Evolutionary conservation across 2,329 filamentous ascomycete species (phyloP), one percentile per base, ranked within the genome.

Genomic region (Sporothrix luriei): DNA sequence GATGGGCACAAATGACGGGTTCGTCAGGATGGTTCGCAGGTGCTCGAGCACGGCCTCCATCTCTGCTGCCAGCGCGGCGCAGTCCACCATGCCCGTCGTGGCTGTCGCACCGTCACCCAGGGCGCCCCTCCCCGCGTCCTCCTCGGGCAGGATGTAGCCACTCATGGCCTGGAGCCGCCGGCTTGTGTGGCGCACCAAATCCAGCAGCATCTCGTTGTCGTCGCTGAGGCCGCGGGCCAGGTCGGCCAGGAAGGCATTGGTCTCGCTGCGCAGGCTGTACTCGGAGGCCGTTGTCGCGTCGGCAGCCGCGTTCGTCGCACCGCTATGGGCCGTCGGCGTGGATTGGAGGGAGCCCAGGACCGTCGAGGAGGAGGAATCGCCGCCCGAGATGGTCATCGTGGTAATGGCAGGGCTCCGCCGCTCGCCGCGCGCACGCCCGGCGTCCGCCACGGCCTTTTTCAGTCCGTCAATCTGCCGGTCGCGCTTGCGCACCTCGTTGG

Each of bases 1-100:
- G 26, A 98, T 88, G 0, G 94, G 92, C 16, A 97, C 95, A 78
- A 98, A 99, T 2, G 94, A 97, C 1, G 95, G 95, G 76, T 98
- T 98, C 10, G 93, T 97, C 57, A 99, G 84, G 49, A 99, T 87
- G 2, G 86, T 90, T 73, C 91, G 87, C 73, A 99, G 85, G 76
- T 97, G 93, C 46, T 91, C 88, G 71, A 98, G 84, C 11, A 97
- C 89, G 7, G 83, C 83, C 68, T 94, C 90, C 80, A 97, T 87
- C 73, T 96, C 91, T 10, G 81, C 77, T 0, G 90, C 88, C 72
- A 98, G 85, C 57, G 94, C 91, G 13, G 48, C 82, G 57, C 82
- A 82, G 59, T 78, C 79, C 40, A 79, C 79, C 51, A 52, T 55
- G 26, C 19, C n/a, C 2, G n/a, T 26, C 2, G n/a, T 26, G 38